A percentile compares a stretch with the other conserved stretches of the same genome.
Conservation (phyloP, 2,329 filamentous ascomycete species). For the Aspergillus hortae region DNA sequence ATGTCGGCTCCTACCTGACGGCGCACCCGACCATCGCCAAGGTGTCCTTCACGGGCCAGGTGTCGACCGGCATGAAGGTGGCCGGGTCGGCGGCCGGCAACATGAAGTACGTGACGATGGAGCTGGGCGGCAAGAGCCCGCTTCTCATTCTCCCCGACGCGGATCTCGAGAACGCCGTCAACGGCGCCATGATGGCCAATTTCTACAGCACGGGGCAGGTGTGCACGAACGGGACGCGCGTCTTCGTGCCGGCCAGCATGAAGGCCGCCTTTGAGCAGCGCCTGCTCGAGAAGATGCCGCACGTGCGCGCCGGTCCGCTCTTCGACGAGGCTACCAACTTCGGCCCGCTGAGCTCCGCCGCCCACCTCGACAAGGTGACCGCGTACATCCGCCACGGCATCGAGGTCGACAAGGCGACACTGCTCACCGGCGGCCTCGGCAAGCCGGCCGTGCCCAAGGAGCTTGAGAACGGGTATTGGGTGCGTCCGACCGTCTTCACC, state of each 20-base stretch:
- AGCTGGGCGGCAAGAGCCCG: slow-evolving; percentile 83
- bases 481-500: slow-evolving; percentile 79
- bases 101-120: slow-evolving; percentile 92
- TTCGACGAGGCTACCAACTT: slow-evolving; percentile 74
- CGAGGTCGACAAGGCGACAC: slow-evolving; percentile 66
- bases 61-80: slow-evolving; percentile 77
- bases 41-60: slow-evolving; percentile 86
- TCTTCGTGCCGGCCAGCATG: slow-evolving; percentile 70
- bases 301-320: slow-evolving; percentile 69
- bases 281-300: slow-evolving; percentile 66
- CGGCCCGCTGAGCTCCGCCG: slow-evolving; percentile 72
- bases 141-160: slow-evolving; percentile 77
- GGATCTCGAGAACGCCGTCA: slow-evolving; percentile 73
- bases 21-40: slow-evolving; percentile 71
- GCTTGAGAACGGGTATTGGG: slow-evolving; percentile 70
- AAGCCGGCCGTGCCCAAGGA: slow-evolving; percentile 54
- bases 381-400: slow-evolving; percentile 73
- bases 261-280: slow-evolving; percentile 65
- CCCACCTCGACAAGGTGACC: slow-evolving; percentile 74
- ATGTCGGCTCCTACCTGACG: slow-evolving; percentile 72
- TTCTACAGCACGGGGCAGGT: slow-evolving; percentile 90
- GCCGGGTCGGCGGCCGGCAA: slow-evolving; percentile 68
- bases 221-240: slow-evolving; percentile 87
- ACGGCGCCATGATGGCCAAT: slow-evolving; percentile 90
- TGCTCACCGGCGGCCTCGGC: slow-evolving; percentile 68